Conservation (phyloP, 257 asterid species). For the Rauvolfia tetraphylla region DNA sequence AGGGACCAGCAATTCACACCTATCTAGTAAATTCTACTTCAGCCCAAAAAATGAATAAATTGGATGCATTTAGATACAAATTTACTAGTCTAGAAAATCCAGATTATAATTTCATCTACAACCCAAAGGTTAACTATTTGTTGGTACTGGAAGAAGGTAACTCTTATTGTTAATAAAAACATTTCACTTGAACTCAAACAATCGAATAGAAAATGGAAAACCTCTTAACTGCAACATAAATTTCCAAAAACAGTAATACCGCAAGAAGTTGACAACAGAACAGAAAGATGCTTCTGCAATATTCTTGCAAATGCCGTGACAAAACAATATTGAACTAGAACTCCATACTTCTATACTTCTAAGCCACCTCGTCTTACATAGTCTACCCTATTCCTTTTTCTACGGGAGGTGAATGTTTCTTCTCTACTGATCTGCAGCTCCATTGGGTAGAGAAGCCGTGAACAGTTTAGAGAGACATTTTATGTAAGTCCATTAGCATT, state of each 20-base stretch:
- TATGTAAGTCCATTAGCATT: constrained; percentile 56
- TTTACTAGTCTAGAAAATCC: no score
- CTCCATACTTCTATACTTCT: not conserved
- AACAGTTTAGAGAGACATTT: constrained; percentile 45
- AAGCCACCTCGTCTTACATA: not conserved
- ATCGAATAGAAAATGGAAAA: not conserved
- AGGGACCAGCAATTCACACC: not conserved
- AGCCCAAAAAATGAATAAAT: not conserved
- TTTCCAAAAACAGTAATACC: not conserved
- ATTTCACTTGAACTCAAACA: not conserved
- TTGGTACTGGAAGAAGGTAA: no score
- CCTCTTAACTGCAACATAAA: not conserved
- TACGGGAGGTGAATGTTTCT: constrained; percentile 21
- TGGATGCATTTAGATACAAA: no score
- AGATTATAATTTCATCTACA: no score
- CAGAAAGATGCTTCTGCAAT: not conserved
- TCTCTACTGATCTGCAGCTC: constrained; percentile 53
- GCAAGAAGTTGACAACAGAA: not conserved
- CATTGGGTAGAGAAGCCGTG: constrained; percentile 30
- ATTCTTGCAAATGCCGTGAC: no score
- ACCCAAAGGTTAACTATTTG: no score
- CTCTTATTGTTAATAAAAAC: not conserved
- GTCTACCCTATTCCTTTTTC: not conserved
- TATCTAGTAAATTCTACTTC: no score
- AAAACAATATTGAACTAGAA: not conserved